Base-by-base conservation (phyloP, 768 basidiomycete genomes). In the Solioccasus polychromus region DNA sequence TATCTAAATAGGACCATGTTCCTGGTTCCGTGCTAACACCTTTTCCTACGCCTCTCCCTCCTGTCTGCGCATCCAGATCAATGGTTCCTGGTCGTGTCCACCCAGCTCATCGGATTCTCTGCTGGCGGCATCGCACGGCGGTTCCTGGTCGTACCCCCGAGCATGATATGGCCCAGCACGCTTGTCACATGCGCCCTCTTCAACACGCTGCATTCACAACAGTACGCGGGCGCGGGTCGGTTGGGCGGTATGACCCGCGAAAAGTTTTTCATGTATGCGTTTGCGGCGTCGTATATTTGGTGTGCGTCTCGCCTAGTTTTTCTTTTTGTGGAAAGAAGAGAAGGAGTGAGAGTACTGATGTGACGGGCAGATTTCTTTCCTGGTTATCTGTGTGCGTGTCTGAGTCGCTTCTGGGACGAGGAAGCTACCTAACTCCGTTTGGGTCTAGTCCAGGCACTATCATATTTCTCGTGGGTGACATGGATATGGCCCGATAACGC, bases 91-190 rank as follows among this genome's bases (percentile, higher is more conserved):
- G 83, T 90, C 20, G 79, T 89, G 68, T 83, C 79, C 24, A 82
- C 82, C 1, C 83, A 85, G 57, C 68, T 88, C 44, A 88, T 90
- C 43, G 88, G 90, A 11, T 91, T 91, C 71, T 89, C 87, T 4
- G 80, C 90, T 44, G 89, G 88, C 35, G 87, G 88, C 12, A 67
- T 87, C 29, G 75, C 77, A 6, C 79, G 84, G 24, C 81, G 88
- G 10, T 90, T 90, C 74, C 75, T 91, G 29, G 88, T 71, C 59
- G 79, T 54, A 53, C 90, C 71, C 52, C 23, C 64, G 3, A 64
- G 63, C 25, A 66, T 71, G 85, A 85, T 90, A 61, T 91, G 88
- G 88, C 88, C 88, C 0, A 66, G 71, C 18, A 83, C 85, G 47
- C 74, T 91, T 18, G 85, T 89, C 32, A 80, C 76, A 12, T 88